These are phyloP conservation scores for Yamadazyma tumulicola DNA, from an alignment of 805 yeast genomes.

Conservation along the genomic window DNA sequence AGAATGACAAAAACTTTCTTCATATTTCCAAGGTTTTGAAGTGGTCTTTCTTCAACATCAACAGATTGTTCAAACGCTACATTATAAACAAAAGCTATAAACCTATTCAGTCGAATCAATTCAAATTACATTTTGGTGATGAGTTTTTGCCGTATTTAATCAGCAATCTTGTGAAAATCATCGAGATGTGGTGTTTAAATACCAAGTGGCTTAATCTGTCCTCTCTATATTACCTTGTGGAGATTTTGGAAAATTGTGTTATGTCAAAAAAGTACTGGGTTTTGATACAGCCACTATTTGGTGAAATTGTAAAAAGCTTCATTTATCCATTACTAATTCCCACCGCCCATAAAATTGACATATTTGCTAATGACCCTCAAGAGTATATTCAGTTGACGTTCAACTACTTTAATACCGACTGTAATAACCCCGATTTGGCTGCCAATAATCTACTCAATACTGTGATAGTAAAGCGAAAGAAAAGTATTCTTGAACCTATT, in stretches of 20 bases:
- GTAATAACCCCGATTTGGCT: constrained; percentile 66
- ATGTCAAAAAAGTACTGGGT: constrained; percentile 57
- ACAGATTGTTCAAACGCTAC: constrained; percentile 68
- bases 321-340: constrained; percentile 76
- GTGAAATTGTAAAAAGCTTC: constrained; percentile 63
- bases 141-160: constrained; percentile 74
- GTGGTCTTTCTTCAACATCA: constrained; percentile 83
- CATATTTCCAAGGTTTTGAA: constrained; percentile 64
- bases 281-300: constrained; percentile 60
- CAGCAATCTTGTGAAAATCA: constrained; percentile 56
- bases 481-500: constrained; percentile 54
- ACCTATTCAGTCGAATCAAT: constrained; percentile 56
- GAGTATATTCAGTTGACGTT: constrained; percentile 78
- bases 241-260: constrained; percentile 56
- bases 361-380: constrained; percentile 82
- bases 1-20: constrained; percentile 50
- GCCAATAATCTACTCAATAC: constrained; percentile 72
- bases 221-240: constrained; percentile 57
- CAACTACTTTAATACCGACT: constrained; percentile 44
- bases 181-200: constrained; percentile 69
- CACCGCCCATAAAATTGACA: constrained; percentile 60
- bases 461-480: constrained; percentile 64
- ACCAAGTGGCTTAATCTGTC: constrained; percentile 68
- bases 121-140: constrained; percentile 49
- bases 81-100: constrained; percentile 51